phyloP scores from a whole-genome alignment of 1,284 basidiomycete genomes.

The Microbotryum scabiosae region DNA sequence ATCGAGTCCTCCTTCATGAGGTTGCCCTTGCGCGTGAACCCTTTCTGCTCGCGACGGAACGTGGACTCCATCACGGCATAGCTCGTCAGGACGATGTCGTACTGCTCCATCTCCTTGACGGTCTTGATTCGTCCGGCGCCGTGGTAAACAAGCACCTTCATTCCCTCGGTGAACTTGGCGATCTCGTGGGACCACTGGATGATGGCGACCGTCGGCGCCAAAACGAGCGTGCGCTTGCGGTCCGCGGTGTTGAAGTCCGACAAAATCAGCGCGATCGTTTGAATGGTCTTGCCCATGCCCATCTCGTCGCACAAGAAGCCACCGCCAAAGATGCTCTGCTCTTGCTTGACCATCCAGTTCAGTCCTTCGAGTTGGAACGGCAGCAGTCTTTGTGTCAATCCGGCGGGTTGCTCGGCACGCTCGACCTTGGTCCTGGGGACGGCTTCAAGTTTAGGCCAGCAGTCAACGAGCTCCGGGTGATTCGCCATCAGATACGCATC shows the following conservation, averaged over 20 bases:
- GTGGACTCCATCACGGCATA: constrained; percentile 77
- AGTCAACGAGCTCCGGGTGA: constrained; percentile 61
- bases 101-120: constrained; percentile 62
- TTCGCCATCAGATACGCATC: constrained; percentile 33
- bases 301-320: constrained; percentile 76
- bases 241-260: constrained; percentile 49
- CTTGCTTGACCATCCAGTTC: constrained; percentile 93
- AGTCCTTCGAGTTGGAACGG: constrained; percentile 82
- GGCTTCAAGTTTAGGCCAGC: constrained; percentile 78
- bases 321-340: constrained; percentile 78
- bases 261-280: constrained; percentile 84
- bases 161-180: constrained; percentile 45
- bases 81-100: constrained; percentile 59
- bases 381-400: constrained; percentile 57
- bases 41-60: constrained; percentile 85
- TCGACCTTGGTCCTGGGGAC: constrained; percentile 59
- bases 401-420: constrained; percentile 67
- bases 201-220: constrained; percentile 76
- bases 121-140: constrained; percentile 56
- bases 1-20: constrained; percentile 84
- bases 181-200: constrained; percentile 99
- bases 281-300: constrained; percentile 98
- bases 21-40: constrained; percentile 77
- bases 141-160: constrained; percentile 79
- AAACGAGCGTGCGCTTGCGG: constrained; percentile 74